phyloP scores from a whole-genome alignment of 306 rosid genomes.

The Leucaena leucocephala region DNA sequence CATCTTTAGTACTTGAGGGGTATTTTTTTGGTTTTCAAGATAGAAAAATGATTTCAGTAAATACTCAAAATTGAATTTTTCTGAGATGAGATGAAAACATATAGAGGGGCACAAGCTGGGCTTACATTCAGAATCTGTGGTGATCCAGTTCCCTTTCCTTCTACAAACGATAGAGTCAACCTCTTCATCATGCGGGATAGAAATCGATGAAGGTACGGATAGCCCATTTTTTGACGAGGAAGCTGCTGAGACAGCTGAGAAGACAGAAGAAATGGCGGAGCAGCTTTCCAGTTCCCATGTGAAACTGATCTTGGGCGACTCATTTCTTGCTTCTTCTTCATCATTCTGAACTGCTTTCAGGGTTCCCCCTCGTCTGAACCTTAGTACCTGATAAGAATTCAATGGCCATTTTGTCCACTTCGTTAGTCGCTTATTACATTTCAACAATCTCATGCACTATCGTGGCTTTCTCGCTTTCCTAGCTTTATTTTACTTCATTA shows the following conservation, averaged over 20 bases:
- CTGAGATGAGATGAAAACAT: background rate
- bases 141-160: constrained; percentile 87
- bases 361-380: constrained; percentile 56
- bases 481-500: background rate
- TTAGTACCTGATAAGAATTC: constrained; percentile 53
- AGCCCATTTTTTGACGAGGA: constrained; percentile 51
- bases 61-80: background rate
- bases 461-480: background rate
- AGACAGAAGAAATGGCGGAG: constrained; percentile 69
- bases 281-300: constrained; percentile 88
- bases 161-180: constrained; percentile 35
- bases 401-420: background rate
- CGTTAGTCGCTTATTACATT: background rate
- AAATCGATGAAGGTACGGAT: constrained; percentile 38
- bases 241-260: constrained; percentile 56
- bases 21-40: background rate
- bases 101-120: background rate
- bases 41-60: background rate
- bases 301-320: constrained; percentile 88
- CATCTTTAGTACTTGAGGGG: no score
- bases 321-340: constrained; percentile 53
- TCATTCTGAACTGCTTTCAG: constrained; percentile 59
- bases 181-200: constrained; percentile 40
- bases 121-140: constrained; percentile 92
- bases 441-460: constrained; percentile 6